Base-by-base conservation (phyloP, 108 stramenopile species). In the Skeletonema potamos region DNA sequence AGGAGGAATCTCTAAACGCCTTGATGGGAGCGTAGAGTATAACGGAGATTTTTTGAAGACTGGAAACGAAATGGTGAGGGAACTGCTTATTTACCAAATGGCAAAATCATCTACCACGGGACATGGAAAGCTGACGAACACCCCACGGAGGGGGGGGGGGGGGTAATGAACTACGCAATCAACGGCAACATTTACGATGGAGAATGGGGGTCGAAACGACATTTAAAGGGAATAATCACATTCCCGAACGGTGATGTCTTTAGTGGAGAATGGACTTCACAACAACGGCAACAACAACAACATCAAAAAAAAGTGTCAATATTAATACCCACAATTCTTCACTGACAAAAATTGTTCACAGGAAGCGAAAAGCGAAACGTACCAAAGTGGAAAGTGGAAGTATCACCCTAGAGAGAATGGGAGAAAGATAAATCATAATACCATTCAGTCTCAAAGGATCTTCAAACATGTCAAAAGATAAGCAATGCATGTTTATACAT, bases 51-150 rank as follows among this genome's bases (percentile, higher is more conserved):
- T 1, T 82, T 73, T 57, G 12, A 27, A 11, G 33, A 67, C 6
- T 72, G 76, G 1, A 9, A n/a, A 9, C 36, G 20, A 27, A 65
- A 77, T 57, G 82, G 82, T 6, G 30, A 60, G 13, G 82, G 82
- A 4, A 48, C 20, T 18, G 66, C 70, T 9, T 27, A 32, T 17
- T 57, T 54, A 41, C 27, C 73, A 15, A 56, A 51, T 15, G 76
- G 75, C 32, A 28, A 30, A 4, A 54, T 77, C 15, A 11, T 63
- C 8, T 77, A 77, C 58, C 60, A 77, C 13, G 82, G 82, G 8
- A 17, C n/a, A 12, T 82, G 70, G 70, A 72, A 64, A 7, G 30
- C 62, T 22, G 76, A 76, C 4, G 61, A 73, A 28, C n/a, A n/a
- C 73, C 73, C 4, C 18, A n/a, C 12, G 62, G 39, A 1, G 2